A percentile compares a stretch with the other conserved stretches of the same genome.
These are phyloP conservation scores for Panicum miliaceum DNA, from an alignment of 176 grass and related monocot genomes.

Conservation along the genomic window DNA sequence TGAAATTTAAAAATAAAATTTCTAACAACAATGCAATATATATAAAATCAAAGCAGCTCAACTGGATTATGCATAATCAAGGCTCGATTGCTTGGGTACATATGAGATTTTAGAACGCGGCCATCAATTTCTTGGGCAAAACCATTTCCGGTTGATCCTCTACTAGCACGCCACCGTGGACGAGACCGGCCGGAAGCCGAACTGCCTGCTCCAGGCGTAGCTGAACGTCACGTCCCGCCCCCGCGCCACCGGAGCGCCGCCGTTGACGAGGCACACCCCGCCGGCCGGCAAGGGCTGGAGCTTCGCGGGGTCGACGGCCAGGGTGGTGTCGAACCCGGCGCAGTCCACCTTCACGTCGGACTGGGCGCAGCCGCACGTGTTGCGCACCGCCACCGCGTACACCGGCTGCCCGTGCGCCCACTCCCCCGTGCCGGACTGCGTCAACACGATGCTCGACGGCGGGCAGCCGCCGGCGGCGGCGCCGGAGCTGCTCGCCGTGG, in stretches of 20 bases:
- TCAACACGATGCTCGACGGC: constrained; percentile 3
- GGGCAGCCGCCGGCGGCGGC: neutral
- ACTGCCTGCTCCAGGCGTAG: neutral
- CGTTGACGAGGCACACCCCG: constrained; percentile 17
- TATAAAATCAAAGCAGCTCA: too few relatives aligned
- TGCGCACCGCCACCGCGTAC: neutral
- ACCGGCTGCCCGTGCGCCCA: constrained; percentile 19
- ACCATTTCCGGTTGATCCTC: neutral
- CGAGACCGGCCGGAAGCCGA: neutral
- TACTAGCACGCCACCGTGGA: neutral
- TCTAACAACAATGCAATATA: too few relatives aligned
- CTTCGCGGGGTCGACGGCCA: neutral
- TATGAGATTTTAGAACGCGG: too few relatives aligned
- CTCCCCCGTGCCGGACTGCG: neutral
- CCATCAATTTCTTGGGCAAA: neutral
- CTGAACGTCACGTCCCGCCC: neutral
- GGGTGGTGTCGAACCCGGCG: neutral
- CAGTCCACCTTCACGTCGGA: neutral
- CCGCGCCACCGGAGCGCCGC: neutral
- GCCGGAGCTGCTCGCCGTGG: neutral
- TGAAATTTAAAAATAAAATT: too few relatives aligned
- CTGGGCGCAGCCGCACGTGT: constrained; percentile 2
- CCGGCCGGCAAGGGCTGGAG: neutral
- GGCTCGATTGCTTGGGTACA: too few relatives aligned
- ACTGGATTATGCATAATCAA: too few relatives aligned